phyloP scores from a whole-genome alignment of 495 filamentous ascomycete species.

The Tuber magnatum region DNA sequence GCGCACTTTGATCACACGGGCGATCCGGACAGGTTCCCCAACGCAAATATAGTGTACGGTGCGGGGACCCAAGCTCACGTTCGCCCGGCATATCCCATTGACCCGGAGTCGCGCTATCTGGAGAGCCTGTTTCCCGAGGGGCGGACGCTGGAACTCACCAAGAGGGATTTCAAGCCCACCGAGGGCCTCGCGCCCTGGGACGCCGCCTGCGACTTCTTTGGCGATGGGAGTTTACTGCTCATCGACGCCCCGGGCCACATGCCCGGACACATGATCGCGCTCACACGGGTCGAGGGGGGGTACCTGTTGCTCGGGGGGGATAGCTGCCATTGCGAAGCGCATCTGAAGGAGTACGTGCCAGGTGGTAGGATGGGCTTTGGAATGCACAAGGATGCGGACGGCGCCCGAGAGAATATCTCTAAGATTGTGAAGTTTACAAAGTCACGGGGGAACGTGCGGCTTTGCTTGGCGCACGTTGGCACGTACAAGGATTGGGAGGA shows the following conservation, averaged over 20 bases:
- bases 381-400: conserved; percentile 14
- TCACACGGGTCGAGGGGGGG: conserved; percentile 42
- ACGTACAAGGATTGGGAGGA: conserved; percentile 16
- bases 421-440: conserved; percentile 17
- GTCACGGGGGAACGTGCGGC: conserved; percentile 10
- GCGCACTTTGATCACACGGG: conserved; percentile 58
- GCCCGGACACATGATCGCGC: conserved; percentile 52
- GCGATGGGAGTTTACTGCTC: conserved; percentile 55
- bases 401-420: conserved; percentile 9
- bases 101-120: conserved; percentile 43
- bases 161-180: conserved; percentile 42
- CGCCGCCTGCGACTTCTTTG: conserved; percentile 55
- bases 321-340: conserved; percentile 17
- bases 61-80: conserved; percentile 49
- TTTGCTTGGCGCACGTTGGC: conserved; percentile 24
- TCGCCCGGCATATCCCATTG: conserved; percentile 50
- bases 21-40: conserved; percentile 50
- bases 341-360: conserved; percentile 13
- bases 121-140: conserved; percentile 50
- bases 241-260: conserved; percentile 54
- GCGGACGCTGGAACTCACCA: conserved; percentile 44
- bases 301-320: conserved; percentile 18
- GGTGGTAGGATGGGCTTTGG: conserved; percentile 16
- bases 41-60: conserved; percentile 52
- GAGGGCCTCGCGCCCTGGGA: conserved; percentile 13